Evolutionary conservation across 2,329 filamentous ascomycete genomes (phyloP), one percentile per base, ranked within the genome.

Genomic region (Phaeoacremonium minimum): DNA sequence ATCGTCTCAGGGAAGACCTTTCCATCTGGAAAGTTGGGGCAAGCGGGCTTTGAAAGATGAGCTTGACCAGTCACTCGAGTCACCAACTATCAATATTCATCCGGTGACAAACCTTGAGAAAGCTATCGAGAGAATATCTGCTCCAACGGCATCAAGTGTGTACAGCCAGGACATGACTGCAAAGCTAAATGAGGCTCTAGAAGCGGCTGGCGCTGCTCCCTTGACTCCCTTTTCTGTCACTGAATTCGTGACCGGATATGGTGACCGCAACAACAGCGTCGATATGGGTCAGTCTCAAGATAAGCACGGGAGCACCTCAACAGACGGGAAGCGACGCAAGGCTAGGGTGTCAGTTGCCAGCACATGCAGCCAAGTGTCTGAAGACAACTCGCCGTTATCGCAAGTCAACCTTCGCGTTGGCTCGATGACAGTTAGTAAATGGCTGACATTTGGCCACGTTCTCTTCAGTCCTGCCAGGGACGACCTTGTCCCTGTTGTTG

Each of bases 351-450:
- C 74, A 2, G 57, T 63, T 33, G 61, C 63, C 28, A 69, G 65
- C 41, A 58, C 60, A 36, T 66, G 67, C 46, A 73, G 69, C 40
- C 63, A 58, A 32, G 59, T 64, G 3, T 72, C 71, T 0, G 70
- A 76, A 14, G 74, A 80, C 44, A 77, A 73, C 41, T 80, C 80
- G 3, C 78, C 81, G 2, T 61, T 83, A 15, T 76, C 80, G 0
- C 82, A 84, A 54, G 83, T 88, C 43, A 88, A 89, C 51, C 72
- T 93, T 15, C 75, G 87, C 3, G 81, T 88, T 13, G 86, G 83
- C 5, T 88, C 86, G 3, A 80, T 93, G 68, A 89, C 87, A 42
- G 87, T 89, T 16, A 89, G 84, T 69, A 90, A 90, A 53, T 93
- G 86, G 87, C 74, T 93, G 16, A 87, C 84, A 0, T 91, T 91